Conservation (phyloP, 2,329 filamentous ascomycete species). For the Xylaria sp. region DNA sequence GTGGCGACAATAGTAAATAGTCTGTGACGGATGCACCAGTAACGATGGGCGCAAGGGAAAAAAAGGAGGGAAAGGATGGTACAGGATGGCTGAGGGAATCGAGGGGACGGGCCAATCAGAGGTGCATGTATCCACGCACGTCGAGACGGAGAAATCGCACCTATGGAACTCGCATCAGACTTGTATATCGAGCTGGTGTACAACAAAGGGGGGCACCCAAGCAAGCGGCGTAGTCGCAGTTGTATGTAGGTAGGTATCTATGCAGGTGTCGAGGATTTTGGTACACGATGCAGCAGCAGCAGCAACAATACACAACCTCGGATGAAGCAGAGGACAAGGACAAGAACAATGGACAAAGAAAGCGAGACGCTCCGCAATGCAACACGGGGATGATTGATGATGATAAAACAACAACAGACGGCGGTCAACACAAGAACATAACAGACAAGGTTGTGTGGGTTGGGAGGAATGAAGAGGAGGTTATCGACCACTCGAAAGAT, state of each 20-base stretch:
- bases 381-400: no score
- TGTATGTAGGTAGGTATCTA: not conserved
- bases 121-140: not conserved
- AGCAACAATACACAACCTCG: no score
- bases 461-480: no score
- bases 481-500: slow-evolving; percentile 1
- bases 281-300: no score
- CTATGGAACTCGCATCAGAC: not conserved
- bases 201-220: not conserved
- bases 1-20: not conserved
- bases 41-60: not conserved
- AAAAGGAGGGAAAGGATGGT: not conserved
- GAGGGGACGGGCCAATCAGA: not conserved
- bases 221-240: not conserved
- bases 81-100: not conserved
- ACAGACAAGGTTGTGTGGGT: no score
- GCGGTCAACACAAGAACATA: slow-evolving; percentile 7
- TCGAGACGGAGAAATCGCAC: not conserved
- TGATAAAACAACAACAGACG: not conserved
- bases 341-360: not conserved
- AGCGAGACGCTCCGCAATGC: not conserved
- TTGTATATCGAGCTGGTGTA: not conserved
- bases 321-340: not conserved
- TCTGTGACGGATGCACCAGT: not conserved
- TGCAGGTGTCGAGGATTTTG: not conserved